A percentile compares a stretch with the other conserved stretches of the same genome.
These are phyloP conservation scores for Saturnispora diversa DNA, from an alignment of 805 yeast species.

Conservation along the genomic window DNA sequence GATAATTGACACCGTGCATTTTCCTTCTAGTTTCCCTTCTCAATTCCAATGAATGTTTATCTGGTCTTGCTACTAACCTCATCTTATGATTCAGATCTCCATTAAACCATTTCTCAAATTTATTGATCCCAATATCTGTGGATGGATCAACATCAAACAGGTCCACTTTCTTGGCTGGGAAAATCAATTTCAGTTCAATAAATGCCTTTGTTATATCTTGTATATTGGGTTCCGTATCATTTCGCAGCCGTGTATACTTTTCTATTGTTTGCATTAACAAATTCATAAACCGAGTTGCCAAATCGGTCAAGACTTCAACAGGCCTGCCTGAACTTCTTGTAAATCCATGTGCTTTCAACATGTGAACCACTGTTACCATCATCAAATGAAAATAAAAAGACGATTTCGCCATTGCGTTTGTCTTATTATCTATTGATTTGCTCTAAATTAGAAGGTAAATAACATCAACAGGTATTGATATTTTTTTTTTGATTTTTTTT, in stretches of 20 bases:
- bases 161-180: conserved; percentile 49
- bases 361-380: conserved; percentile 36
- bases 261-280: conserved; percentile 44
- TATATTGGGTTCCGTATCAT: conserved; percentile 31
- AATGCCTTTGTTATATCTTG: conserved; percentile 71
- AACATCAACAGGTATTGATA: no score
- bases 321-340: conserved; percentile 61
- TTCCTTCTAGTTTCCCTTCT: conserved; percentile 17
- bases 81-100: conserved; percentile 38
- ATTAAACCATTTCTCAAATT: conserved; percentile 51
- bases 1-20: conserved; percentile 21
- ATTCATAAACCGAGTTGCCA: conserved; percentile 56
- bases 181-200: conserved; percentile 51
- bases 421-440: no score
- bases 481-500: background rate
- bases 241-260: conserved; percentile 41
- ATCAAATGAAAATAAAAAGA: conserved; percentile 27
- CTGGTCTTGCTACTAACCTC: conserved; percentile 32
- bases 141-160: conserved; percentile 42
- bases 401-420: conserved; percentile 21
- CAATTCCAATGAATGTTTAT: conserved; percentile 21
- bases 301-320: conserved; percentile 68
- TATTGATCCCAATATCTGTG: conserved; percentile 40
- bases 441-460: no score
- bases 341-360: conserved; percentile 75